phyloP scores from a whole-genome alignment of 768 basidiomycete species.

The Rhodotorula graminis region DNA sequence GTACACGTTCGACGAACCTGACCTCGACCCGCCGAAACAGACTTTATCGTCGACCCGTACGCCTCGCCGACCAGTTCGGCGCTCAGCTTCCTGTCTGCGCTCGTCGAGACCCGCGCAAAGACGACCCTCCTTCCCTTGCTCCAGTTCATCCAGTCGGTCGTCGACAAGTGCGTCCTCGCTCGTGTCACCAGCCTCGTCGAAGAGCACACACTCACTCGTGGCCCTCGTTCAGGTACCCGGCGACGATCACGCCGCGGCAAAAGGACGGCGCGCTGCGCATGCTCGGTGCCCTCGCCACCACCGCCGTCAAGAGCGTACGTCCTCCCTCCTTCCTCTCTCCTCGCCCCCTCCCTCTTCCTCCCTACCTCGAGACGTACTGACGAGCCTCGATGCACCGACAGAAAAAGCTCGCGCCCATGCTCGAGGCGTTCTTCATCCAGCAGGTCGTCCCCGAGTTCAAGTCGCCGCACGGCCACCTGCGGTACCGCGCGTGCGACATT shows the following conservation, averaged over 20 bases:
- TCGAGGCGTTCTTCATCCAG: constrained; percentile 71
- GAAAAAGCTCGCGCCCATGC: constrained; percentile 62
- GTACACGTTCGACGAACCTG: neutral
- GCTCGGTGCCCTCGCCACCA: constrained; percentile 66
- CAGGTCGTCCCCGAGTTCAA: constrained; percentile 71
- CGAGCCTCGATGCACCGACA: neutral
- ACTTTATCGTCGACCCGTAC: constrained; percentile 73
- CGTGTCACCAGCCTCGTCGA: too few relatives aligned
- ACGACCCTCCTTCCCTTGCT: constrained; percentile 76
- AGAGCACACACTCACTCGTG: too few relatives aligned
- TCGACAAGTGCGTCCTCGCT: constrained; percentile 52
- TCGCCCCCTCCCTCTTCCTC: too few relatives aligned
- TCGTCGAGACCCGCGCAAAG: constrained; percentile 74
- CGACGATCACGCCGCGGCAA: constrained; percentile 53
- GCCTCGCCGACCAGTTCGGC: constrained; percentile 74
- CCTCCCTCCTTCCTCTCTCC: neutral
- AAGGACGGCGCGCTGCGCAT: constrained; percentile 82
- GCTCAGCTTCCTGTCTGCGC: constrained; percentile 64
- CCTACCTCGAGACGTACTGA: too few relatives aligned
- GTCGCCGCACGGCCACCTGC: constrained; percentile 64
- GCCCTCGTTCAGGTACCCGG: constrained; percentile 38
- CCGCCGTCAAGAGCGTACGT: constrained; percentile 73
- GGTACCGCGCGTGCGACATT: constrained; percentile 75
- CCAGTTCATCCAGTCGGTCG: constrained; percentile 67
- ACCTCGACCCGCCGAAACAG: constrained; percentile 48